phyloP scores from a whole-genome alignment of 75 land plant species.

The Picea sitchensis region DNA sequence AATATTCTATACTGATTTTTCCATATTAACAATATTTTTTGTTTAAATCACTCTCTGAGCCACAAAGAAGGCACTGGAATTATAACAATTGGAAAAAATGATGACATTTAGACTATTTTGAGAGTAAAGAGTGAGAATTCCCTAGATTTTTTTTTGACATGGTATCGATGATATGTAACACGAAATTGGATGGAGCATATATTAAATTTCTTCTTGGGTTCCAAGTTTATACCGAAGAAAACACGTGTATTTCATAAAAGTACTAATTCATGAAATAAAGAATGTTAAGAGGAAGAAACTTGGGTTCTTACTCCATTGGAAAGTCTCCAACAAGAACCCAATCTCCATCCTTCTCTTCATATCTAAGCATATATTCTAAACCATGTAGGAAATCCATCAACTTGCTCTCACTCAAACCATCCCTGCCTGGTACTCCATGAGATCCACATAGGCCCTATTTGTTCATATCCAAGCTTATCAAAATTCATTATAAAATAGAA shows the following conservation, averaged over 20 bases:
- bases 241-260: neutral
- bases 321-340: conserved; percentile 44
- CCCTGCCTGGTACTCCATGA: conserved; percentile 19
- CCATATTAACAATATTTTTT: neutral
- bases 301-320: conserved; percentile 28
- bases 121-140: neutral
- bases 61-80: no score
- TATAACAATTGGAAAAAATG: neutral
- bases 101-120: neutral
- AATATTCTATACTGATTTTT: conserved; percentile 37
- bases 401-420: conserved; percentile 25
- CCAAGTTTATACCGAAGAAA: no score
- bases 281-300: neutral
- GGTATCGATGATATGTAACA: neutral
- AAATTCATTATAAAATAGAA: neutral
- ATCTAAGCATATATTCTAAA: conserved; percentile 40
- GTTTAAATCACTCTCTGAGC: no score
- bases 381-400: conserved; percentile 38
- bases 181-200: neutral
- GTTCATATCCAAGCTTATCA: neutral
- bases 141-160: neutral
- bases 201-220: neutral
- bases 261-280: neutral
- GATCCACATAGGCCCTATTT: conserved; percentile 15
- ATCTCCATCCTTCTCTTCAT: conserved; percentile 44